Conservation (phyloP, 225 moss, liverwort and hornwort species). For the Rhytidiadelphus loreus region DNA sequence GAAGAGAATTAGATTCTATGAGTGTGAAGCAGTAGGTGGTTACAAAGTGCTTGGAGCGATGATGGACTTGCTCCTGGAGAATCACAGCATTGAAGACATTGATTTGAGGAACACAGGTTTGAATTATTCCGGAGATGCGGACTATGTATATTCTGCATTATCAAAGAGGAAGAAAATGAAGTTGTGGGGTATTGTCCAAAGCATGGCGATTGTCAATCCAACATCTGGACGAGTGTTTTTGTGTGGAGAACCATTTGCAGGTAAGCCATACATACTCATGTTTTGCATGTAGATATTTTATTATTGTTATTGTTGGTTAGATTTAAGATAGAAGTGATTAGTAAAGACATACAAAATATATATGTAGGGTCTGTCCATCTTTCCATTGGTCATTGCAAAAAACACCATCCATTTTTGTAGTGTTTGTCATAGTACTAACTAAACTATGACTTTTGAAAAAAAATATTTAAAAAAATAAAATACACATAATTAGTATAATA, state of each 20-base stretch:
- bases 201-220: background rate
- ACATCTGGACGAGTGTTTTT: background rate
- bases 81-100: background rate
- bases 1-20: rapidly evolving
- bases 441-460: no score
- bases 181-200: background rate
- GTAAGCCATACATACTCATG: background rate
- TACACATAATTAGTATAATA: no score
- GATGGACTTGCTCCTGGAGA: background rate
- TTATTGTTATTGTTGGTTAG: background rate
- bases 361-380: no score
- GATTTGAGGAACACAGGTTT: rapidly evolving
- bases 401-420: no score
- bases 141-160: background rate
- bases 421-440: no score
- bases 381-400: no score
- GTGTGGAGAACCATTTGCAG: background rate
- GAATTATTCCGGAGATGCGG: rapidly evolving
- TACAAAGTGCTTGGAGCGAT: background rate
- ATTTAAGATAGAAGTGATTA: no score
- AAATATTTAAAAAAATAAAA: no score
- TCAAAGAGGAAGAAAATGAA: background rate
- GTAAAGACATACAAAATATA: no score
- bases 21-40: rapidly evolving
- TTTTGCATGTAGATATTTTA: background rate